Base-by-base conservation (phyloP, 2,329 filamentous ascomycete species). In the Lasiodiplodia sp. region DNA sequence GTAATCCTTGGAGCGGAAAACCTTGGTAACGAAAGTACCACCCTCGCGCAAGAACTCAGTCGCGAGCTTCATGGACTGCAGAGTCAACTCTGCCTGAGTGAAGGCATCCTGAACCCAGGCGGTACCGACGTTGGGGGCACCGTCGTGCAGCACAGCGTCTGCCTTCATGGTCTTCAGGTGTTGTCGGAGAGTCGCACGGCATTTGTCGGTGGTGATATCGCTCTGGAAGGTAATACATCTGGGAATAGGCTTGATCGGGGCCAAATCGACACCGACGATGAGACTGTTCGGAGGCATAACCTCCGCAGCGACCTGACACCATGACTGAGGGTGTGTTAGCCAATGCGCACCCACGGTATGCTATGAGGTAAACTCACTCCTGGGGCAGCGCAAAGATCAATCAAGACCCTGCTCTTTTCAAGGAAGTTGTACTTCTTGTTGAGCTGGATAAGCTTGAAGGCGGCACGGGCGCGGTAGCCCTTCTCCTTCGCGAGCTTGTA, bases 341-440 rank as follows among this genome's bases (percentile, higher is more conserved):
- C 23, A 34, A n/a, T 16, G 34, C 11, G 44, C 21, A 31, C 28
- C 18, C 11, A 10, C 3, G 34, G 28, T 11, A 14, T 57, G 11
- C 6, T 11, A 23, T 8, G 7, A 28, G 40, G 70, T n/a, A 21
- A 38, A 85, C 90, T 79, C 85, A 93, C 91, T 81, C 96, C 96
- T 38, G 96, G 96, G 23, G 96, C 96, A 72, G 96, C 96, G 83
- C 96, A 99, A 78, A 99, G 91, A 90, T 99, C 96, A 79, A 99
- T 86, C 70, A 97, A 85, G 75, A 98, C 96, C 85, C 93, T 97
- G 82, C 93, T 96, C 86, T 96, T 95, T 81, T 98, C 94, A 74
- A 99, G 85, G 82, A 99, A 99, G 73, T 93, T 92, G 91, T 97
- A 99, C 80, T 97, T 98, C 83, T 98, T 97, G 85, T 99, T 99